phyloP scores from a whole-genome alignment of 1,284 basidiomycete genomes.

The Golubevia sp. region DNA sequence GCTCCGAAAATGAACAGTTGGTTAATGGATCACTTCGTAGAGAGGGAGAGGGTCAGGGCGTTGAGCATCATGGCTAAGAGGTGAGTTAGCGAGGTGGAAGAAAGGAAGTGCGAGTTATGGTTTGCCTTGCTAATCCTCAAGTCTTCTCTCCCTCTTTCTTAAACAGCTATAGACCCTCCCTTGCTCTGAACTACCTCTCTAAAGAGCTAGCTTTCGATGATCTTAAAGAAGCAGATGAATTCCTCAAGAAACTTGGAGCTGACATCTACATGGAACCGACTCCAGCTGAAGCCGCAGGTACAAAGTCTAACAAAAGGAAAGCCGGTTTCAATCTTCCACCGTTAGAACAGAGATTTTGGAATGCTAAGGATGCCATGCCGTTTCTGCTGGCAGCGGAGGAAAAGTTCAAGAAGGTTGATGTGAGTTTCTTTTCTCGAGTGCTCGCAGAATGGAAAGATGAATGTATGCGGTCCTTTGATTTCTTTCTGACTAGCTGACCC shows the following conservation, averaged over 20 bases:
- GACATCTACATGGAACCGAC: constrained; percentile 43
- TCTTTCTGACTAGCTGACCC: too few relatives aligned
- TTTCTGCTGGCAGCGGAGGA: constrained; percentile 34
- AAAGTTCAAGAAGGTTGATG: constrained; percentile 47
- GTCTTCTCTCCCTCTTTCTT: neutral
- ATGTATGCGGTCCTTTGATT: too few relatives aligned
- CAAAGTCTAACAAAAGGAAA: neutral
- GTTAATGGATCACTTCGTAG: constrained; percentile 59
- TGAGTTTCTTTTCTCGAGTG: constrained; percentile 6
- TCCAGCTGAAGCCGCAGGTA: constrained; percentile 19
- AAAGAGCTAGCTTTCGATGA: constrained; percentile 45
- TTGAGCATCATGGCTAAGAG: constrained; percentile 39
- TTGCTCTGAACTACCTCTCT: constrained; percentile 34
- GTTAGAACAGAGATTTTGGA: constrained; percentile 41
- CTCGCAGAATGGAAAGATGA: too few relatives aligned
- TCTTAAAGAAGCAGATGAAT: constrained; percentile 26
- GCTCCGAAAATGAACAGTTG: constrained; percentile 59
- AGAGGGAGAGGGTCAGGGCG: constrained; percentile 55
- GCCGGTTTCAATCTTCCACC: constrained; percentile 10
- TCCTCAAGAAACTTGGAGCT: constrained; percentile 30
- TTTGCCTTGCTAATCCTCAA: too few relatives aligned
- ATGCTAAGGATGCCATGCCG: constrained; percentile 41
- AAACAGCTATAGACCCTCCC: neutral
- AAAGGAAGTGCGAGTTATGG: too few relatives aligned
- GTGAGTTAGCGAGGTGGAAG: too few relatives aligned